Base-by-base conservation (phyloP, 2,329 filamentous ascomycete species). In the Aspergillus neotritici region DNA sequence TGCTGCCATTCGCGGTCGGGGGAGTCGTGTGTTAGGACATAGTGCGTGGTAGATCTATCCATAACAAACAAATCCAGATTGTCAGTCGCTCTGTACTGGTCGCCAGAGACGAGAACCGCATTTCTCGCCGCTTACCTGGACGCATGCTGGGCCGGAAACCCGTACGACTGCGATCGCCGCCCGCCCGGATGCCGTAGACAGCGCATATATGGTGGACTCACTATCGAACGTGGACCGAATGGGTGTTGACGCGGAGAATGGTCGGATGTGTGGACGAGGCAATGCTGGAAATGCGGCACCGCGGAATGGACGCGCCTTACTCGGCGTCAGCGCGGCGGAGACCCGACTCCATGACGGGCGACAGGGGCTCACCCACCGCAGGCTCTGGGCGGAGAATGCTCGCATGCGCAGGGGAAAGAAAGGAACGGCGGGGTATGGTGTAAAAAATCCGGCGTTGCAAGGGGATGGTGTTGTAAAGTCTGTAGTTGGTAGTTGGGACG, bases 131-230 rank as follows among this genome's bases (percentile, higher is more conserved):
- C 68, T 56, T 71, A 87, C 83, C 57, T 82, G 73, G 46, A 78
- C 66, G 65, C 86, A 91, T 34, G 82, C 80, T 21, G 86, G 77
- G 0, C 93, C 93, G 4, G 93, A 96, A 17, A 95, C 75, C 11
- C 93, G 81, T 40, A 97, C 82, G 30, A 97, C 83, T 2, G 91
- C 91, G 62, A 98, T 95, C 1, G 89, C 93, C 34, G 88, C 89
- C 61, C 82, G 82, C 1, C 91, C 93, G 9, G 84, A 74, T 0
- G 87, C 88, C 0, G 90, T 94, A 0, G 91, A 96, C 1, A 97
- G 71, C 0, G 93, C 93, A 65, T 94, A 97, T 41, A 98, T 94
- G 1, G 91, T 97, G 3, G 65, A 62, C 10, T 67, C 61, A 2
- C 49, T 50, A 41, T 62, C 56, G 28, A 58, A 37, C 40, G 54